Conservation (phyloP, 257 asterid species). For the Cruciata laevipes region DNA sequence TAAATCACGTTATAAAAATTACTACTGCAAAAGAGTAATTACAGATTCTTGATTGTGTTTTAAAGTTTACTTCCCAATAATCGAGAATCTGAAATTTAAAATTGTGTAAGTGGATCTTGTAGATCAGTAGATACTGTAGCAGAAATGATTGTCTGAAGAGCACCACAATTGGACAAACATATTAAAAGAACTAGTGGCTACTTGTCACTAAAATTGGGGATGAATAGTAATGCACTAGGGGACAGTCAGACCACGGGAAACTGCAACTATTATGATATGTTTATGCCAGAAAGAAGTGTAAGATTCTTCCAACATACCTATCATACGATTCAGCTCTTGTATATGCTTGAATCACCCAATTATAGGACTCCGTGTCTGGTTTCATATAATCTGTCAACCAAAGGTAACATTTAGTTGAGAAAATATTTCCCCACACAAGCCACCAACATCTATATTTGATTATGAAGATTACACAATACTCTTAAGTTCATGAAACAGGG, state of each 20-base stretch:
- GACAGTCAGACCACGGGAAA: neutral
- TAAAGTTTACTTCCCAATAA: neutral
- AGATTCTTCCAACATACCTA: constrained; percentile 41
- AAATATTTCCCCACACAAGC: constrained; percentile 6
- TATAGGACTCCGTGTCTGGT: constrained; percentile 94
- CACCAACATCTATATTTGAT: neutral
- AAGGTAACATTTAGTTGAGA: constrained; percentile 26
- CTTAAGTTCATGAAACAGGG: neutral
- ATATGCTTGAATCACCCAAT: constrained; percentile 98
- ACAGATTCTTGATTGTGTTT: neutral
- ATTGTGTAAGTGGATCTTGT: neutral
- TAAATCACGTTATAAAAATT: neutral
- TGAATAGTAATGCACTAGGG: neutral
- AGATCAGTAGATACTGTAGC: neutral
- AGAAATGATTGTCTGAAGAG: neutral
- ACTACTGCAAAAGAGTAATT: neutral
- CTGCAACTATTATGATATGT: constrained; percentile 1
- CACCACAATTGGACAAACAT: neutral
- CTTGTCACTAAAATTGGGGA: neutral
- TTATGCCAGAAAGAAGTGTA: constrained; percentile 3
- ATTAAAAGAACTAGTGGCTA: neutral
- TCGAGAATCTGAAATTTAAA: neutral
- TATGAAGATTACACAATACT: neutral
- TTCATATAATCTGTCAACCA: constrained; percentile 72
- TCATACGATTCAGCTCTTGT: constrained; percentile 98